These are phyloP conservation scores for Dacryopinax primogenitus DNA, from an alignment of 768 basidiomycete species.

Conservation along the genomic window DNA sequence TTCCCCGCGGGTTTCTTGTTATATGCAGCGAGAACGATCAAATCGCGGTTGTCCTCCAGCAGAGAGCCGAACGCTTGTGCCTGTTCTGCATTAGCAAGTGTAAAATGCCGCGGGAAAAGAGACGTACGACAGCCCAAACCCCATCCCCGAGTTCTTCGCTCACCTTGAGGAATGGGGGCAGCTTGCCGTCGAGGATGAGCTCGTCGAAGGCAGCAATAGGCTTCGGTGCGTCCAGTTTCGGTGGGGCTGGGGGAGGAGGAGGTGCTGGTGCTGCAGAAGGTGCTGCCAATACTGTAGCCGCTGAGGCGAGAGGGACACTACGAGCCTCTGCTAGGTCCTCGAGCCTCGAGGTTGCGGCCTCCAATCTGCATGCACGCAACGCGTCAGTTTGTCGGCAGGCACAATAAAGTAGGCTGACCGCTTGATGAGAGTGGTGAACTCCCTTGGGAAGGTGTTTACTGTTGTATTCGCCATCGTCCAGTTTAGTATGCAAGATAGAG, in stretches of 20 bases:
- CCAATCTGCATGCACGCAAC: slow-evolving; percentile 47
- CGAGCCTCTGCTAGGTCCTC: slow-evolving; percentile 67
- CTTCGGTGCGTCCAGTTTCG: slow-evolving; percentile 35
- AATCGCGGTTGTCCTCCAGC: slow-evolving; percentile 51
- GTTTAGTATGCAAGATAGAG: not conserved
- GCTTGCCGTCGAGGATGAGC: slow-evolving; percentile 53
- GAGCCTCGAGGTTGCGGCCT: slow-evolving; percentile 85
- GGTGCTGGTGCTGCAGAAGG: no score
- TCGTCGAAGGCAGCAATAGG: slow-evolving; percentile 64
- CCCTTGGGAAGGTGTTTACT: not conserved
- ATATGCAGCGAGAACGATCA: slow-evolving; percentile 51
- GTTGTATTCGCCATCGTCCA: not conserved
- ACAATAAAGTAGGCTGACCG: slow-evolving; percentile 6
- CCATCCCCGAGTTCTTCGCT: slow-evolving; percentile 57
- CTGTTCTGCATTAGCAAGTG: slow-evolving; percentile 29
- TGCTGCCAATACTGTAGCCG: no score
- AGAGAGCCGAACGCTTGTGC: slow-evolving; percentile 53
- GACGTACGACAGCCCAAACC: slow-evolving; percentile 63
- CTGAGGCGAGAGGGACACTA: slow-evolving; percentile 22
- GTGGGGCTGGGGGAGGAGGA: slow-evolving; percentile 23
- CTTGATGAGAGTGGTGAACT: not conserved
- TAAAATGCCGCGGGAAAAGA: slow-evolving; percentile 20
- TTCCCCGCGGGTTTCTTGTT: slow-evolving; percentile 71
- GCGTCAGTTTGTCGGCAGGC: not conserved
- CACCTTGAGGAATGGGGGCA: slow-evolving; percentile 61